Percentiles rank a stretch among this genome's conserved stretches.
These are phyloP conservation scores for Dicorynia guianensis DNA, from an alignment of 306 rosid species.

Conservation along the genomic window DNA sequence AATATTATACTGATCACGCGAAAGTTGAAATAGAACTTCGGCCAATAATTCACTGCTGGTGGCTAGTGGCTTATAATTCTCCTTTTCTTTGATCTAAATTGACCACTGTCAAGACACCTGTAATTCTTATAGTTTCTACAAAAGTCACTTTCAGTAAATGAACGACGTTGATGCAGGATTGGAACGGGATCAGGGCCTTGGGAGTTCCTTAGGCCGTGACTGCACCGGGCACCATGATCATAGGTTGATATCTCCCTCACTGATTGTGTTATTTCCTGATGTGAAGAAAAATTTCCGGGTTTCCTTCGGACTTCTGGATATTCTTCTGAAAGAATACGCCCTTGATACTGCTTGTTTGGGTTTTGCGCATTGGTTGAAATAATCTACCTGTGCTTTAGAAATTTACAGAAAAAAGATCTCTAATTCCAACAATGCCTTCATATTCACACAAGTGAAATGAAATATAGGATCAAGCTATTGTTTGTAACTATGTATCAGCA, in stretches of 20 bases:
- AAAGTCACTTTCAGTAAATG: neutral
- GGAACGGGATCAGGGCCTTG: slow-evolving; percentile 99
- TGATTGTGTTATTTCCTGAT: slow-evolving; percentile 22
- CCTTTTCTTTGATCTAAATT: neutral
- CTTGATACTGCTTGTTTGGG: slow-evolving; percentile 16
- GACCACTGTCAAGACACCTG: neutral
- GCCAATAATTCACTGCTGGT: neutral
- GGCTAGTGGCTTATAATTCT: neutral
- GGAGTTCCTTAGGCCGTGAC: slow-evolving; percentile 66
- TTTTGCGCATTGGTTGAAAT: slow-evolving; percentile 36
- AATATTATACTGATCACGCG: no score
- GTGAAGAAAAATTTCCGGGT: slow-evolving; percentile 17
- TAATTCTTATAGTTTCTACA: neutral
- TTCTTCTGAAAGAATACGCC: slow-evolving; percentile 33
- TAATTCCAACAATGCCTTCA: neutral
- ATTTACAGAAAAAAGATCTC: slow-evolving; percentile 26
- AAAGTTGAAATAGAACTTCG: no score
- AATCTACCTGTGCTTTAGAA: slow-evolving; percentile 31
- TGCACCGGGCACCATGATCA: slow-evolving; percentile 16
- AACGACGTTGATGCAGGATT: slow-evolving; percentile 61
- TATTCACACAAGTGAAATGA: slow-evolving; percentile 19
- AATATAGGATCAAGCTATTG: slow-evolving; percentile 30
- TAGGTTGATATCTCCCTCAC: slow-evolving; percentile 30
- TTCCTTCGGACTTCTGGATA: slow-evolving; percentile 16
- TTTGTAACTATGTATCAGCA: slow-evolving; percentile 19